These are phyloP conservation scores for Lithocarpus polystachyus DNA, from an alignment of 306 rosid genomes.

Conservation along the genomic window DNA sequence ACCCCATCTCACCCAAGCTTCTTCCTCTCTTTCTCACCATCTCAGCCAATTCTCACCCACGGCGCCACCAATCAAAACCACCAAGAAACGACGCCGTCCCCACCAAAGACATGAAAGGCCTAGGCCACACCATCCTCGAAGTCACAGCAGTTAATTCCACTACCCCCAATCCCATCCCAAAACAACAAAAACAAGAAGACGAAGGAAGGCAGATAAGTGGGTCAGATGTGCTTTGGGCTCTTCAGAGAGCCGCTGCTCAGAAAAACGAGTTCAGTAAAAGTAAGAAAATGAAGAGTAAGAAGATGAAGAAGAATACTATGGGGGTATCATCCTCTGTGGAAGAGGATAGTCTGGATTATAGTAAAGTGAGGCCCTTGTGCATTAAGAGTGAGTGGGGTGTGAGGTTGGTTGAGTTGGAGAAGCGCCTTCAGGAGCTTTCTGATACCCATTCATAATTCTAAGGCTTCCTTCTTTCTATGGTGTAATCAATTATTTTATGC, in stretches of 20 bases:
- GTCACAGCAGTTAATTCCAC: constrained; percentile 23
- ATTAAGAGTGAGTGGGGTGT: constrained; percentile 48
- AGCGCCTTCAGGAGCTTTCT: constrained; percentile 51
- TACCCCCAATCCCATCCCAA: not conserved
- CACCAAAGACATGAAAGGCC: constrained; percentile 8
- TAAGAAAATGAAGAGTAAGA: constrained; percentile 35
- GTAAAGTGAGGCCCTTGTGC: constrained; percentile 39
- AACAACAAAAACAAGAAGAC: not conserved
- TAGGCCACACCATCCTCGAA: constrained; percentile 23
- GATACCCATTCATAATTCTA: constrained; percentile 17
- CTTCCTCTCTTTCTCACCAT: constrained; percentile 14
- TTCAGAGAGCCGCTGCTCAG: constrained; percentile 50
- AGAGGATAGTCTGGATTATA: constrained; percentile 24
- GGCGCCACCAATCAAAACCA: not conserved
- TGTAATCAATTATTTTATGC: not conserved
- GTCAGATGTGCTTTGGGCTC: constrained; percentile 65
- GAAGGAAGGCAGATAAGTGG: constrained; percentile 46
- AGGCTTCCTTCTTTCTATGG: not conserved
- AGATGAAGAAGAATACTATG: constrained; percentile 5
- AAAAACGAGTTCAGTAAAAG: constrained; percentile 8
- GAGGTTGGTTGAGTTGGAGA: constrained; percentile 54
- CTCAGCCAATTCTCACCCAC: constrained; percentile 32
- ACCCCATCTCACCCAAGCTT: not conserved
- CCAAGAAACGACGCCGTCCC: constrained; percentile 5
- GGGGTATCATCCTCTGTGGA: constrained; percentile 33